Evolutionary conservation across 148 eudicot species (phyloP).

Genomic region (Cornus suecica): DNA sequence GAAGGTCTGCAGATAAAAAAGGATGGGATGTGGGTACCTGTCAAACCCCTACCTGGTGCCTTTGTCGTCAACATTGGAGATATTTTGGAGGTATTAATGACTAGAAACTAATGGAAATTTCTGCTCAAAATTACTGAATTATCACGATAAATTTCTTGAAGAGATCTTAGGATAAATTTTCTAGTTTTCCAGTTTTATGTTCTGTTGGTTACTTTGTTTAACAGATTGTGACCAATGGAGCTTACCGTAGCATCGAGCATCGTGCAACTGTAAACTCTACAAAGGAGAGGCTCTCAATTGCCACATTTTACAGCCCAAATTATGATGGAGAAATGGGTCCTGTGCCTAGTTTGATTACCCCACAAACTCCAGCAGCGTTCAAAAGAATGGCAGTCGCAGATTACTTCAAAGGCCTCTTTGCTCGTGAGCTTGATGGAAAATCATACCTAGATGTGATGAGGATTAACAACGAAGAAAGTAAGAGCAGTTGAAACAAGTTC

Average conservation of each 20-base stretch:
- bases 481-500: not conserved
- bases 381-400: conserved; percentile 8
- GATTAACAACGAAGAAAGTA: not conserved
- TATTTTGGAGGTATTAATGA: conserved; percentile 22
- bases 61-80: conserved; percentile 33
- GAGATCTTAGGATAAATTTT: not conserved
- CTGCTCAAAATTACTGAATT: not conserved
- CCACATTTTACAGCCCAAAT: conserved; percentile 27
- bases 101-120: not conserved
- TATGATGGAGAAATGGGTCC: conserved; percentile 19
- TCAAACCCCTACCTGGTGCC: conserved; percentile 22
- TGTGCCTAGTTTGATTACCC: conserved; percentile 14
- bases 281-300: conserved; percentile 33
- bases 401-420: conserved; percentile 15
- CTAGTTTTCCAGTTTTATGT: not conserved
- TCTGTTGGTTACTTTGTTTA: not conserved
- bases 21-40: conserved; percentile 26
- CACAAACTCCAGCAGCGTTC: conserved; percentile 18
- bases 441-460: conserved; percentile 30
- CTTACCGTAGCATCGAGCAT: conserved; percentile 34
- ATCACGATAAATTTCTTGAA: not conserved
- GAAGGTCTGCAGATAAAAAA: conserved; percentile 32
- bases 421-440: conserved; percentile 18
- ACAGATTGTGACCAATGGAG: conserved; percentile 32
- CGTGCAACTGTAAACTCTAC: conserved; percentile 24